phyloP scores from a whole-genome alignment of 2,329 filamentous ascomycete genomes.

The Colletotrichum abscissum region DNA sequence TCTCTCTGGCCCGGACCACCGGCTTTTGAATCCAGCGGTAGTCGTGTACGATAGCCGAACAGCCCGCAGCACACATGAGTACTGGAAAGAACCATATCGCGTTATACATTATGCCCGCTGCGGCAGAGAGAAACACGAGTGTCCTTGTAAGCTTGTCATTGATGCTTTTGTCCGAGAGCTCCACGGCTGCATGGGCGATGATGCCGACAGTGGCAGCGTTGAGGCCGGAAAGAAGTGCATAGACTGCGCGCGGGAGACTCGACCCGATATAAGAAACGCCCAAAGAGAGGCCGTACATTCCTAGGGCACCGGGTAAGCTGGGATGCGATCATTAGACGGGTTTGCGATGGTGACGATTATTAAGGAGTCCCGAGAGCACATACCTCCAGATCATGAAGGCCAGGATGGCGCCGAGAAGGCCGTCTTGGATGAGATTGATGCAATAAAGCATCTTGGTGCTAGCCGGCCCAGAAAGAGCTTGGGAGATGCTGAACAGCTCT shows the following conservation, averaged over 20 bases:
- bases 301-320: constrained; percentile 75
- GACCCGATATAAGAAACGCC: constrained; percentile 71
- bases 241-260: constrained; percentile 70
- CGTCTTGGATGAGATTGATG: constrained; percentile 72
- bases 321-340: background rate
- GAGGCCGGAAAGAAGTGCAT: constrained; percentile 76
- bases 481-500: constrained; percentile 77
- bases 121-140: constrained; percentile 71
- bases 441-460: constrained; percentile 80
- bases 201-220: constrained; percentile 80
- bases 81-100: constrained; percentile 81
- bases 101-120: constrained; percentile 76
- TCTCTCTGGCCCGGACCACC: too few species aligned
- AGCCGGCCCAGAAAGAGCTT: constrained; percentile 74
- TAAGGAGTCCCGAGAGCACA: constrained; percentile 7
- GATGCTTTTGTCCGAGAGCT: constrained; percentile 75
- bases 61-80: constrained; percentile 68
- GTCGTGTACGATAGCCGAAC: constrained; percentile 67
- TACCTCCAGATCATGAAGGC: constrained; percentile 74
- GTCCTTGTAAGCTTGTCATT: constrained; percentile 72
- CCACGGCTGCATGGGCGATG: constrained; percentile 75
- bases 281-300: constrained; percentile 75
- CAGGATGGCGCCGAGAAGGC: constrained; percentile 66
- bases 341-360: too few species aligned
- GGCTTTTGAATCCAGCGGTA: constrained; percentile 59